Evolutionary conservation across 164 flowering plant species (phyloP), one percentile per base, ranked within the genome.

Genomic region (Nymphaea colorata): DNA sequence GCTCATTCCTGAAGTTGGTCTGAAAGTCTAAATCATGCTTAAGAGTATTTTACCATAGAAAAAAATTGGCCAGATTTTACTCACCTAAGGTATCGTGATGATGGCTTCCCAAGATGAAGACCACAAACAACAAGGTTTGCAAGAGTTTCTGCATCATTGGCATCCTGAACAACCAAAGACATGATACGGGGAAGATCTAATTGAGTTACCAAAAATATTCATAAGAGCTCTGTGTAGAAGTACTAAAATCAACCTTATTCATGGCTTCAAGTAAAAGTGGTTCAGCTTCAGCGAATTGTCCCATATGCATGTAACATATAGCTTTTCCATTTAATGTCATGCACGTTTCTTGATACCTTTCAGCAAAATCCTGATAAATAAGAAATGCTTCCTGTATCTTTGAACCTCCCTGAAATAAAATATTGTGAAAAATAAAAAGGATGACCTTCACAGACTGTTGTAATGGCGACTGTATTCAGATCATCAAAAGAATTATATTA

Each of bases 371-470:
- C 77, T 94, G 95, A 80, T 88, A 91, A 75, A 94, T 94, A 64
- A 90, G 95, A 82, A 85, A 90, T 59, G 99, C 99, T 78, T 94
- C 99, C 76, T 91, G 96, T 71, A 94, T 87, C 88, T 88, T 94
- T 64, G 99, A 87, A 78, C 99, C 98, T 72, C 98, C 97, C 99
- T 94, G 81, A 66, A n/a, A 43, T 67, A 70, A 6, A 71, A 51
- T 3, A 59, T n/a, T 17, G 15, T 25, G 36, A 25, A 25, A 25
- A 25, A 25, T 25, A 25, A 25, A 25, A 25, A 25, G 36, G 36
- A 0, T 25, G 36, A 25, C 36, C 36, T 25, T 25, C 36, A 25
- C 36, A 25, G 36, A 25, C 36, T 25, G 36, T 25, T 25, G 36
- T 25, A 25, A 25, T 25, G 36, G 1, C 36, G 1, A 25, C 36